Base-by-base conservation (phyloP, 352 stramenopile species). In the Pythium pyrilobum region DNA sequence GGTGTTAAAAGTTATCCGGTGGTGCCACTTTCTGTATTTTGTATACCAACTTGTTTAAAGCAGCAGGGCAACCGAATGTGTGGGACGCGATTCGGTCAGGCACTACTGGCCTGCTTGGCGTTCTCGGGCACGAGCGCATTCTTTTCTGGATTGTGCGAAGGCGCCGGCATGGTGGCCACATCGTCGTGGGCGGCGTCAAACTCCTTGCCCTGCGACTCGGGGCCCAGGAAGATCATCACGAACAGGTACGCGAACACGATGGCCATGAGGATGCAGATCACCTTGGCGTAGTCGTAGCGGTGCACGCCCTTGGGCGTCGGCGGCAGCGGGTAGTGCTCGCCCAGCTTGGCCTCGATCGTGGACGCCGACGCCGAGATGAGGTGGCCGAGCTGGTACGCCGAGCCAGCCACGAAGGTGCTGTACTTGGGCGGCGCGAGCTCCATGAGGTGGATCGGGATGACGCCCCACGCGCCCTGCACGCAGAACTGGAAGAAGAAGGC, bases 361-460 rank as follows among this genome's bases (percentile, higher is more conserved):
- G 72, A 71, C 28, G 72, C 69, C 2, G 72, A 69, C 4, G 72
- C 79, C 23, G 72, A 79, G 51, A 77, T 66, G 24, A 82, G 40
- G 48, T 77, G 79, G 45, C 72, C 69, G n/a, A 82, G 69, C 28
- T 82, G 72, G 37, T 79, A 79, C 0, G 69, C 57, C 6, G 72
- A 75, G n/a, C 72, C 72, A 24, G 71, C 59, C 24, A 82, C 52
- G 28, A 82, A 71, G 0, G 69, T 64, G 28, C 59, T 64, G 64
- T 82, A 82, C 1, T 71, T 78, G 7, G 72, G 67, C 32, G 72
- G 72, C n/a, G 69, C 72, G 8, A 82, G 50, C 57, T 82, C 72
- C 66, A 82, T 71, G 18, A 82, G 59, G 49, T 79, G 70, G 40
- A 79, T 79, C 13, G 70, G 70, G 51, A 79, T 76, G 16, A 79